Evolutionary conservation across 805 yeast species (phyloP), one percentile per base, ranked within the genome.

Genomic region (Nakazawaea holstii): DNA sequence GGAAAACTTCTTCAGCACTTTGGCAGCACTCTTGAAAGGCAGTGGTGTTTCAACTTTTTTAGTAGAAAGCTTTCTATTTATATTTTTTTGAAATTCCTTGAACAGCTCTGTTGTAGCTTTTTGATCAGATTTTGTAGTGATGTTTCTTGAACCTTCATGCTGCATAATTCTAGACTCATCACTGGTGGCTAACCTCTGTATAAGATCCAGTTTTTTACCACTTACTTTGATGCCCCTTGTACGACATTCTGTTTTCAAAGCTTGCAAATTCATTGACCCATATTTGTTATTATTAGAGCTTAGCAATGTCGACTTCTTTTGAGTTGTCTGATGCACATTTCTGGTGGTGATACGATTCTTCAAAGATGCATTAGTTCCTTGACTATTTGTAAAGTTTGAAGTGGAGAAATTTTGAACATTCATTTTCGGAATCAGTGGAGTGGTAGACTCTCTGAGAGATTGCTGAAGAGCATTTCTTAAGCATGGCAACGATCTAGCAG

Each of bases 121-220:
- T 5, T 46, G 36, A 35, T 39, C 27, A 15, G 49, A 37, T 7
- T 49, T 38, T 1, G 60, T 49, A 7, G 60, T 45, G 13, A 58
- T 11, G 24, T 30, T 30, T 40, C 41, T 28, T n/a, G 29, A 4
- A 7, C 17, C 37, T 15, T 31, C 11, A 41, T 20, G 24, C 15
- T 31, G 20, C 20, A 32, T 26, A 20, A 27, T n/a, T 5, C 26
- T 33, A 8, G 46, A 15, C 5, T 26, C 38, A 14, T 53, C 55
- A 39, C 14, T 17, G 32, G 53, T 53, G 8, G 55, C 43, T 38
- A 67, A 49, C 52, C 71, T 56, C 49, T 66, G 68, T 26, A 82
- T 69, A 24, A 83, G 63, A 29, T 83, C 87, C 8, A 73, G 61
- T 56, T 83, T 83, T 43, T 71, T 70, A 11, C 90, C 90, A n/a